Evolutionary conservation across 192 early-diverging fungal species (phyloP).

Genomic region (Linnemannia elongata): DNA sequence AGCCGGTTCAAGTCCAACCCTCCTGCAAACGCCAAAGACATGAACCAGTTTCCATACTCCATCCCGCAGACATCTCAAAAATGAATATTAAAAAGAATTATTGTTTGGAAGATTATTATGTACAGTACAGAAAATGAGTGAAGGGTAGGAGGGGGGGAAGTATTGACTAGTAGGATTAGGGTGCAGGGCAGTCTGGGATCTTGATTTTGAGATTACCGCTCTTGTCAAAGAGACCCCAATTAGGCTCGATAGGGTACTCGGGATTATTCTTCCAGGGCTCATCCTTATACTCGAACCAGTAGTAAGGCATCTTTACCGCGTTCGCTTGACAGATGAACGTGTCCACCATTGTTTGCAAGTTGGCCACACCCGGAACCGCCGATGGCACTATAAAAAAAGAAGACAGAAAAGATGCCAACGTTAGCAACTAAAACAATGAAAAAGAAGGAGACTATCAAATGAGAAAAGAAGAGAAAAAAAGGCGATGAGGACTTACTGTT

Average conservation of each 20-base stretch:
- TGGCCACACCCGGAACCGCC: constrained; percentile 50
- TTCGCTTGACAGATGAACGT: constrained; percentile 57
- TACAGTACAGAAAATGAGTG: not conserved
- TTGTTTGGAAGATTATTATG: not conserved
- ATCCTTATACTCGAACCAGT: constrained; percentile 61
- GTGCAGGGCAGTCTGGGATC: constrained; percentile 47
- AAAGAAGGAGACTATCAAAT: not conserved
- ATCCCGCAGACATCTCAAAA: not conserved
- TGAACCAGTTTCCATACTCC: not conserved
- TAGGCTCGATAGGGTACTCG: constrained; percentile 33
- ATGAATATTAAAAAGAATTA: not conserved
- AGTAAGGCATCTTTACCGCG: constrained; percentile 44
- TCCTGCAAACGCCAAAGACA: not conserved
- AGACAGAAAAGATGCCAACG: not conserved
- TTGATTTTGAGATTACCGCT: constrained; percentile 52
- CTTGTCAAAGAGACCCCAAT: constrained; percentile 58
- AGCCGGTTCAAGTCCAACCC: constrained; percentile 37
- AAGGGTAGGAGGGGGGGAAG: not conserved
- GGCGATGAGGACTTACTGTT: constrained; percentile 1
- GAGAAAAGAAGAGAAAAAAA: not conserved
- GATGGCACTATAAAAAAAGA: not conserved
- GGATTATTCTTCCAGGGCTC: constrained; percentile 60
- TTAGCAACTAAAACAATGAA: no score
- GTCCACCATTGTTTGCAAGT: constrained; percentile 50
- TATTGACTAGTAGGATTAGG: constrained; percentile 9